Evolutionary conservation across 169 alveolate genomes (phyloP).

Genomic region (Plasmodium knowlesi): DNA sequence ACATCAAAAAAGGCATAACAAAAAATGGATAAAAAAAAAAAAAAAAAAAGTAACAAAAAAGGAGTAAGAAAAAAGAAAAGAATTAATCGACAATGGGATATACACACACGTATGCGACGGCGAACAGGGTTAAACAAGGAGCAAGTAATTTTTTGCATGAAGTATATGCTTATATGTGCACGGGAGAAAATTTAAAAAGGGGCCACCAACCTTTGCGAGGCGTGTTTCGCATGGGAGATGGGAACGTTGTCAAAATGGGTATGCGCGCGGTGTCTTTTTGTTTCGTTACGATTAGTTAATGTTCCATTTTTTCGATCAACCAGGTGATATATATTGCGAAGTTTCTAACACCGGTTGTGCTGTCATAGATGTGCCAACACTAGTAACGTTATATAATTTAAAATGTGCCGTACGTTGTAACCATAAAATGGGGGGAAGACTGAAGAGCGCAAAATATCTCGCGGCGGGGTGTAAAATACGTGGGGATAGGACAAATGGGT

Average conservation of each 20-base stretch:
- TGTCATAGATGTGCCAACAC: not conserved
- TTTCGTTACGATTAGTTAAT: not conserved
- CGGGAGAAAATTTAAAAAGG: not conserved
- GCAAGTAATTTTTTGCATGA: not conserved
- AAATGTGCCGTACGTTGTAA: not conserved
- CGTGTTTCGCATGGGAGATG: not conserved
- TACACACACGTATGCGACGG: not conserved
- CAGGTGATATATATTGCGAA: slow-evolving; percentile 1
- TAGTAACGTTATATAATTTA: not conserved
- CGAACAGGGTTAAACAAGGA: not conserved
- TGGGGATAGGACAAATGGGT: not conserved
- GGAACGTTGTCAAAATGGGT: not conserved
- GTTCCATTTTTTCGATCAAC: not conserved
- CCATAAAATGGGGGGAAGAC: not conserved
- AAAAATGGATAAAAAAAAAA: not conserved
- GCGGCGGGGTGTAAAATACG: not conserved
- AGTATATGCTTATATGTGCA: not conserved
- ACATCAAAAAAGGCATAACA: not conserved
- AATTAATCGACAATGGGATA: not conserved
- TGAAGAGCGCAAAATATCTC: not conserved
- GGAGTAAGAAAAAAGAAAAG: not conserved
- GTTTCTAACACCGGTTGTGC: not conserved
- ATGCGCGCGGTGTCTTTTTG: not conserved
- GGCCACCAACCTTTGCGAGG: not conserved
- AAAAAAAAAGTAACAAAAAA: not conserved